Evolutionary conservation across 176 grass and related monocot species (phyloP), one percentile per base, ranked within the genome.

Genomic region (Dendrocalamus sinicus): DNA sequence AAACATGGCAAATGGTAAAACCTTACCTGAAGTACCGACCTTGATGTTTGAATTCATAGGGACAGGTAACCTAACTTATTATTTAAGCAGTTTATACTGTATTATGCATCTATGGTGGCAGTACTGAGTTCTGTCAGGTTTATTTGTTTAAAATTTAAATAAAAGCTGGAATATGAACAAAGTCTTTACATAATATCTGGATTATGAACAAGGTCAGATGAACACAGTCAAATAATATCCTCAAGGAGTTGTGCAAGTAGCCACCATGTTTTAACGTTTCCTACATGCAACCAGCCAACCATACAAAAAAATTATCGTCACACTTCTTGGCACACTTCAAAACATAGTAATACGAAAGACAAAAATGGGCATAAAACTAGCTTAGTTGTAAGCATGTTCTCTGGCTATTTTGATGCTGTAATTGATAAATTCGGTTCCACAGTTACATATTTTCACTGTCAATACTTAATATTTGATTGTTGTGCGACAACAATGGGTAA

Each of bases 41-140:
- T 86, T 98, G 87, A 98, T 98, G 96, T 98, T 98, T 89, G 96
- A 98, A 81, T 98, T 98, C 72, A 91, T 98, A 89, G 96, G 96
- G 54, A 98, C 96, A 92, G 93, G 96, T 95, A 93, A 69, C 19
- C 10, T 71, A 86, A 47, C 37, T 85, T 72, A 57, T 32, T 71
- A 40, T 70, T 70, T 39, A 43, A 64, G 8, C 26, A 57, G 9
- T 81, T 82, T 87, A 66, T 76, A 37, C 28, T 45, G 35, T 50
- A 61, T 37, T 74, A 80, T 68, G 40, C 44, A 61, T 75, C 55
- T 59, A 80, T 70, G 51, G 6, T 75, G 15, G 23, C 22, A 44
- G 14, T 83, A 20, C 19, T 57, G 65, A 85, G 47, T 75, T 30
- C 5, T 58, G 28, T 51, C 22, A 53, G 8, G 70, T 53, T 57